These are phyloP conservation scores for Phytophthora pinifolia DNA, from an alignment of 352 stramenopile species.

Conservation along the genomic window DNA sequence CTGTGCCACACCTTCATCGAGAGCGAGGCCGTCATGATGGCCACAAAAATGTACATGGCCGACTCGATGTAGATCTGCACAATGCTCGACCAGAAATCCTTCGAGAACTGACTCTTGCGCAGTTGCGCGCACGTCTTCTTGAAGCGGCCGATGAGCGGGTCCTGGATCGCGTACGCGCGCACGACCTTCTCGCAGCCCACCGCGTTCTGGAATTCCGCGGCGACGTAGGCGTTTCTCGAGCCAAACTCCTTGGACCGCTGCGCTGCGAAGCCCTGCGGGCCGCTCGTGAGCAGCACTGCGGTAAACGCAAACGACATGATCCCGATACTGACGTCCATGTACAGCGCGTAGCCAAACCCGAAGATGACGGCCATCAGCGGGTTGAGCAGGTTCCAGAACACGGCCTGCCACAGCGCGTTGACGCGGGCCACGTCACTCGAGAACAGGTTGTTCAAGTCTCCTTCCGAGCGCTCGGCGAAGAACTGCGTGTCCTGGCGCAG, in stretches of 20 bases:
- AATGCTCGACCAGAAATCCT: slow-evolving; percentile 89
- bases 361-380: slow-evolving; percentile 77
- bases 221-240: slow-evolving; percentile 87
- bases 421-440: slow-evolving; percentile 85
- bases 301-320: slow-evolving; percentile 86
- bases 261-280: slow-evolving; percentile 79
- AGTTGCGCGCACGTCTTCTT: slow-evolving; percentile 59
- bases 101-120: slow-evolving; percentile 86
- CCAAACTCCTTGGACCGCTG: slow-evolving; percentile 87
- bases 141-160: slow-evolving; percentile 74
- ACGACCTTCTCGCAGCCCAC: slow-evolving; percentile 87
- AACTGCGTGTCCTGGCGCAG: slow-evolving; percentile 79
- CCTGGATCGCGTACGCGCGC: slow-evolving; percentile 82
- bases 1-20: slow-evolving; percentile 85
- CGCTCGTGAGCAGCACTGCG: slow-evolving; percentile 76
- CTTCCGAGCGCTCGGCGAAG: slow-evolving; percentile 83
- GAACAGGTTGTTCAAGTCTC: slow-evolving; percentile 89
- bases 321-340: slow-evolving; percentile 80
- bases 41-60: slow-evolving; percentile 90
- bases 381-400: slow-evolving; percentile 90
- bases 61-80: slow-evolving; percentile 92
- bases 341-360: slow-evolving; percentile 82
- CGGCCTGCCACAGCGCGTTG: slow-evolving; percentile 83
- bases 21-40: slow-evolving; percentile 83
- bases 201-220: slow-evolving; percentile 87